phyloP scores from a whole-genome alignment of 2,329 filamentous ascomycete genomes.

The Tolypocladium pustulatum region DNA sequence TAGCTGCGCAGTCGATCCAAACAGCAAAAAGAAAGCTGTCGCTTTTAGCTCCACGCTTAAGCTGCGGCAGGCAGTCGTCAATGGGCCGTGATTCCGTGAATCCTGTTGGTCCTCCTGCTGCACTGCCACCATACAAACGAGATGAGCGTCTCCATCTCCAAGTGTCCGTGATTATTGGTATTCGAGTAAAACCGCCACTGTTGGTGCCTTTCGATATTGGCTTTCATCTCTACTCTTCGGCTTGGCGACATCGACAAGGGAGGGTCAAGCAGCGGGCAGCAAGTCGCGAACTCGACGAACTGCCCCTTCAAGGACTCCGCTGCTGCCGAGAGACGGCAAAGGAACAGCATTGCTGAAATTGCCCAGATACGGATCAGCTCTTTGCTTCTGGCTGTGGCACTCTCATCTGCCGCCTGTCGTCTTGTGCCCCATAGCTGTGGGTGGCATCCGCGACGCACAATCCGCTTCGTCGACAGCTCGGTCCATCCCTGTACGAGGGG shows the following conservation, averaged over 20 bases:
- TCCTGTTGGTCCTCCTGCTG: neutral
- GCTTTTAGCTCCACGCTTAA: neutral
- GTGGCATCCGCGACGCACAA: too few species aligned
- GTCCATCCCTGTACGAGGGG: too few species aligned
- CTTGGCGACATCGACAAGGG: neutral
- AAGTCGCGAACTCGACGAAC: neutral
- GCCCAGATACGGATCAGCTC: too few species aligned
- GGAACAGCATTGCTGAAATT: neutral
- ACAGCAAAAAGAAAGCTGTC: neutral
- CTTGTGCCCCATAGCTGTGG: too few species aligned
- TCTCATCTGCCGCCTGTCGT: neutral
- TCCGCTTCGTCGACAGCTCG: too few species aligned
- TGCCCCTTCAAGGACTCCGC: neutral
- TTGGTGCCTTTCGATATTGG: neutral
- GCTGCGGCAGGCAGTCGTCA: neutral
- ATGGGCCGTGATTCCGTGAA: neutral
- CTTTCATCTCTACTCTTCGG: neutral
- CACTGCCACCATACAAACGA: neutral
- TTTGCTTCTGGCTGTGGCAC: neutral
- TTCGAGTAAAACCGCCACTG: too few species aligned
- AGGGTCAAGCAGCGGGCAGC: neutral
- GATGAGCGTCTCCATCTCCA: slow-evolving; percentile 1
- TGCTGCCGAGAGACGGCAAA: neutral
- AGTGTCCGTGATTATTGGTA: too few species aligned
- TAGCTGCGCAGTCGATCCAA: neutral